Conservation (phyloP, 148 eudicot species). For the Rhododendron ovatum region DNA sequence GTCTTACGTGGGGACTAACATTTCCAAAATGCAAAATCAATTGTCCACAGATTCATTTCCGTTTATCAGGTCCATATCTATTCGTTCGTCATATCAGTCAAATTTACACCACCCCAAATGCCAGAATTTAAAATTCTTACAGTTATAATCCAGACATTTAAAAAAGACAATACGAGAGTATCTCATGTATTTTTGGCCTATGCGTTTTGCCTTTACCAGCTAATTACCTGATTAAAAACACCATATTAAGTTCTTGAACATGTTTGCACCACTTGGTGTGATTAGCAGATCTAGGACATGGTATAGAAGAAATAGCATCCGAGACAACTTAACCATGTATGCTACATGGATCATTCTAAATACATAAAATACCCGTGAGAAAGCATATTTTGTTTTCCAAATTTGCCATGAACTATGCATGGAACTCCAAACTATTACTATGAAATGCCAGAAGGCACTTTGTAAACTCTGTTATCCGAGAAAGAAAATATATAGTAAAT, state of each 20-base stretch:
- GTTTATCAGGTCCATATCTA: neutral
- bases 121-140: neutral
- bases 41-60: neutral
- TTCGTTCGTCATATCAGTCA: neutral
- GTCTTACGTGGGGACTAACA: neutral
- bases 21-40: neutral
- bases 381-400: no score
- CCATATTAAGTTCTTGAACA: neutral
- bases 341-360: neutral
- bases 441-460: neutral
- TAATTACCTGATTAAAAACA: neutral
- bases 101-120: neutral
- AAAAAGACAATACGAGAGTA: neutral
- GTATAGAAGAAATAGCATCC: neutral
- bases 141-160: neutral
- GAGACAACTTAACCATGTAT: no score
- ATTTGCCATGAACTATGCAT: neutral
- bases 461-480: neutral
- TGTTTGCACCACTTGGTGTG: neutral
- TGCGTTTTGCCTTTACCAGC: neutral
- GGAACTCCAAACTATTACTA: neutral
- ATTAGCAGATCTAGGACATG: neutral
- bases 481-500: no score
- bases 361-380: neutral
- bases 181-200: neutral